Conservation (phyloP, 208 protist genomes). For the Trypanosoma lewisi region DNA sequence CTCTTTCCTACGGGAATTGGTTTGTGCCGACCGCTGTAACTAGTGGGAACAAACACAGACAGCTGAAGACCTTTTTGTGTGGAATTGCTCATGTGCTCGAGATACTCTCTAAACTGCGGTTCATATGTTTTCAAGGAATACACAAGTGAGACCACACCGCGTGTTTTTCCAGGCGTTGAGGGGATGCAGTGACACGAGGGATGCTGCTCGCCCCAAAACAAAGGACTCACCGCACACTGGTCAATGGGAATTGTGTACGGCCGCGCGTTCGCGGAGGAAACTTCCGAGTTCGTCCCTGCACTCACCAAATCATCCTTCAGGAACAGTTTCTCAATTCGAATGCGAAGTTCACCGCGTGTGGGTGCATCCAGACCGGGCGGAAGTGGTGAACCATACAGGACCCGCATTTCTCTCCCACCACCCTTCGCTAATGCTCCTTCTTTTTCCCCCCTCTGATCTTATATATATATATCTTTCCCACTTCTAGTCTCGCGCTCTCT, state of each 20-base stretch:
- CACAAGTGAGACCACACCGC: slow-evolving; percentile 50
- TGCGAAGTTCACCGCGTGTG: slow-evolving; percentile 77
- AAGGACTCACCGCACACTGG: slow-evolving; percentile 69
- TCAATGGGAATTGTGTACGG: slow-evolving; percentile 71
- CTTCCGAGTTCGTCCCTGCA: background rate
- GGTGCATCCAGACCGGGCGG: slow-evolving; percentile 63
- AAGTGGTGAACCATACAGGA: slow-evolving; percentile 68
- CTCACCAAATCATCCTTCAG: slow-evolving; percentile 68
- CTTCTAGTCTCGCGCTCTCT: no score
- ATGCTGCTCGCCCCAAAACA: slow-evolving; percentile 77
- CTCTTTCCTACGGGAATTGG: slow-evolving; percentile 61
- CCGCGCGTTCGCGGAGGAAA: slow-evolving; percentile 30
- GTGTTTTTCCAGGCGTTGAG: slow-evolving; percentile 53
- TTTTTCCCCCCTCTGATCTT: slow-evolving; percentile 5
- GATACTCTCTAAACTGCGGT: slow-evolving; percentile 56
- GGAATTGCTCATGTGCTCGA: slow-evolving; percentile 55
- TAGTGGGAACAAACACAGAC: slow-evolving; percentile 76
- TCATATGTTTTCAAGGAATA: slow-evolving; percentile 74
- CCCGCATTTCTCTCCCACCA: slow-evolving; percentile 5
- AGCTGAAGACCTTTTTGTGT: slow-evolving; percentile 64
- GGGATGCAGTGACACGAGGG: slow-evolving; percentile 62
- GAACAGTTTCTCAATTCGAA: slow-evolving; percentile 78
- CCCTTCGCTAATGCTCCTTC: background rate
- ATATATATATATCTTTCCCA: slow-evolving; percentile 5
- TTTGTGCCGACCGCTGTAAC: slow-evolving; percentile 63